These are phyloP conservation scores for Coemansia sp. DNA, from an alignment of 192 early-diverging fungal species.

Conservation along the genomic window DNA sequence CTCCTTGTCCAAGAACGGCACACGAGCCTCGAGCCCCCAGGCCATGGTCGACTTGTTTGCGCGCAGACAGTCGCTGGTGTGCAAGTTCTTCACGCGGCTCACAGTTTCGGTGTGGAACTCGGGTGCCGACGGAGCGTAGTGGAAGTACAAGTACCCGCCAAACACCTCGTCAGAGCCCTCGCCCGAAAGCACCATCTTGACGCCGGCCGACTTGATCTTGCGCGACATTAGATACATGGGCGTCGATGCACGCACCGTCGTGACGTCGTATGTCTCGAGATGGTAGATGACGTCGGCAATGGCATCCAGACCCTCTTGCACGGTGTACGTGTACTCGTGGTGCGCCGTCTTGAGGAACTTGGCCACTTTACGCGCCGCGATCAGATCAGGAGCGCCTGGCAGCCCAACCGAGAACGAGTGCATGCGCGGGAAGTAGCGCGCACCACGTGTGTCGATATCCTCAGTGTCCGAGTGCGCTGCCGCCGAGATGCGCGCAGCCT, in stretches of 20 bases:
- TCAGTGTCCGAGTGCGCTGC: constrained; percentile 50
- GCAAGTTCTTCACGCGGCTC: constrained; percentile 92
- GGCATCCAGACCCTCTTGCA: constrained; percentile 95
- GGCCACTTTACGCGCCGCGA: constrained; percentile 86
- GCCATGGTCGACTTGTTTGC: constrained; percentile 99
- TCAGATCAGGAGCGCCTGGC: constrained; percentile 88
- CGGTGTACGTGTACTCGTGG: constrained; percentile 95
- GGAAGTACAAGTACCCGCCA: constrained; percentile 98
- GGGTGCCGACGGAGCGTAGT: constrained; percentile 78
- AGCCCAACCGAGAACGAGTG: constrained; percentile 98
- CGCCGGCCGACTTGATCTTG: constrained; percentile 97
- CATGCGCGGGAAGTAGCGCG: constrained; percentile 79
- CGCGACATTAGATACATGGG: constrained; percentile 98
- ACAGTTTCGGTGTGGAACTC: constrained; percentile 91
- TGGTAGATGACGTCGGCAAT: constrained; percentile 94
- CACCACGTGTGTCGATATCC: constrained; percentile 67
- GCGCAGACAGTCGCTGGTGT: constrained; percentile 93
- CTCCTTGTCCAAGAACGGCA: constrained; percentile 93
- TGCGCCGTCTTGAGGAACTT: constrained; percentile 88
- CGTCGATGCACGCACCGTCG: constrained; percentile 96
- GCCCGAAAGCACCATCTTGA: constrained; percentile 99
- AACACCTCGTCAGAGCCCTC: constrained; percentile 97
- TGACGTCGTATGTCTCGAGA: constrained; percentile 98
- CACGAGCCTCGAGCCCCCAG: constrained; percentile 98
- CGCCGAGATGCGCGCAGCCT: constrained; percentile 68